Evolutionary conservation across 1,284 basidiomycete species (phyloP), one percentile per base, ranked within the genome.

Genomic region (Rugiboletus extremiorientalis): DNA sequence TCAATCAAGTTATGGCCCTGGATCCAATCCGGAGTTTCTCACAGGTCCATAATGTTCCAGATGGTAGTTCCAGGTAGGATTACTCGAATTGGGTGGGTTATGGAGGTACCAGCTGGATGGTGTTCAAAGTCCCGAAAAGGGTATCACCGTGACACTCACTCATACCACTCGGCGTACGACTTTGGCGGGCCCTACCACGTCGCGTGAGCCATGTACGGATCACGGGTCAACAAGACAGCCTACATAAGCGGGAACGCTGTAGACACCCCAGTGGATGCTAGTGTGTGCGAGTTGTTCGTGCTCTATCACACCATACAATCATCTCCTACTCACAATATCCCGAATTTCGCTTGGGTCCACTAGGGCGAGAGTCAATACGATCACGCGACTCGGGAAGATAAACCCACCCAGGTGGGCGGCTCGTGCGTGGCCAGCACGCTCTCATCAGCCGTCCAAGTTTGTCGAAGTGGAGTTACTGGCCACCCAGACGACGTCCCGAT

Each of bases 101-200:
- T 80, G 80, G 14, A 82, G 58, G 41, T 69, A 31, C 76, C 77
- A 80, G 58, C 79, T 79, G 41, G 40, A 33, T 20, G 31, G 10
- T 16, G 22, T 34, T 52, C 46, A 27, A 48, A 46, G 14, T 22
- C n/a, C 8, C 37, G 25, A 20, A 40, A 47, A 34, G 6, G 10
- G 2, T 10, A 20, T 16, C 2, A 9, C 5, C 11, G n/a, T n/a
- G n/a, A 28, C 16, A 73, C 74, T 60, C 61, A 79, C 77, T 78
- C 67, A 53, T 83, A 85, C 83, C 83, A 85, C 65, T 84, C 84
- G 1, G 82, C 79, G 56, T 86, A 85, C 34, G 68, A 62, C 20
- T 58, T 65, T 3, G 72, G 71, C 5, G 77, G 72, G 12, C 70
- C 76, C 79, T 76, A 50, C n/a, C 33, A 28, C 25, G 10, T 22